Evolutionary conservation across 2,329 filamentous ascomycete species (phyloP).

Genomic region (Colletotrichum sp.): DNA sequence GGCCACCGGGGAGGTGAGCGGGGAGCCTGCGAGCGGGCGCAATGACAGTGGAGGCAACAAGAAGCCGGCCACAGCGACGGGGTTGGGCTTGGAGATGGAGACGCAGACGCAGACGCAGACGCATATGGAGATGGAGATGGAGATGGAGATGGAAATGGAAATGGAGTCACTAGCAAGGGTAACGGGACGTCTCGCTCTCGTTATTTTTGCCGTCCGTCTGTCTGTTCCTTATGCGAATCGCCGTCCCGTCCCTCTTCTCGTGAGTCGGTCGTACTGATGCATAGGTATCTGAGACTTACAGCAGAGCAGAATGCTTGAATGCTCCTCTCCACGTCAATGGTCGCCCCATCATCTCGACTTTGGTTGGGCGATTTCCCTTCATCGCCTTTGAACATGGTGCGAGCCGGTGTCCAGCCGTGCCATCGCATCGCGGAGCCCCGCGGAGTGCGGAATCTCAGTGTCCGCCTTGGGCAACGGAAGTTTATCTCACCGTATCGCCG

Average conservation of each 20-base stretch:
- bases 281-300: no score
- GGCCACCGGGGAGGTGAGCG: not conserved
- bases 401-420: not conserved
- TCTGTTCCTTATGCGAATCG: not conserved
- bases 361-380: not conserved
- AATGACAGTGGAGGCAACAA: not conserved
- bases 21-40: slow-evolving; percentile 8
- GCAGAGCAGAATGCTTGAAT: not conserved
- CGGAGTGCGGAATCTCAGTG: slow-evolving; percentile 3
- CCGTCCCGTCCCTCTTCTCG: not conserved
- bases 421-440: slow-evolving; percentile 6
- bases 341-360: not conserved
- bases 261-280: no score
- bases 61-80: not conserved
- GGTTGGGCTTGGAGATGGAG: not conserved
- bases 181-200: not conserved
- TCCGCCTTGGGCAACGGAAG: not conserved
- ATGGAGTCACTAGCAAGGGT: not conserved
- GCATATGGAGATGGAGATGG: not conserved
- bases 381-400: not conserved
- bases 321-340: not conserved
- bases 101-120: not conserved
- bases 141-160: not conserved
- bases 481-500: not conserved
- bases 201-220: not conserved